Conservation (phyloP, 768 basidiomycete genomes). For the Suillus subalutaceus region DNA sequence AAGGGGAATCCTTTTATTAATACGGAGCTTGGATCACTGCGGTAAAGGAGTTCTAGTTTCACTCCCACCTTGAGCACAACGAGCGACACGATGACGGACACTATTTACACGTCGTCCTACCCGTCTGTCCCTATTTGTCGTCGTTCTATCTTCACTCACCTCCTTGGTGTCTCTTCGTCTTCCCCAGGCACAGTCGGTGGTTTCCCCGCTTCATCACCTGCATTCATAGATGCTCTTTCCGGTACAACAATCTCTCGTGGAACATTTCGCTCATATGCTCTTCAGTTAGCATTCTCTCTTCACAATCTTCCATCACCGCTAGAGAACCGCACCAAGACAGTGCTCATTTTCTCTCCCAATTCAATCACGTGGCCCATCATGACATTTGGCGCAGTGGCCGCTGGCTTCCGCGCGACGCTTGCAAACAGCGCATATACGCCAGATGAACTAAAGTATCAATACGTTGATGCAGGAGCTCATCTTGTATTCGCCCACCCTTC, state of each 20-base stretch:
- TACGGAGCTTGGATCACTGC: not conserved
- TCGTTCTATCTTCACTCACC: slow-evolving; percentile 35
- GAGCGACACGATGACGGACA: slow-evolving; percentile 21
- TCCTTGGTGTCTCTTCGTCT: slow-evolving; percentile 23
- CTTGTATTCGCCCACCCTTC: slow-evolving; percentile 69
- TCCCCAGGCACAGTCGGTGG: slow-evolving; percentile 39
- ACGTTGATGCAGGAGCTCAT: slow-evolving; percentile 64
- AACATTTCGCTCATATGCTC: slow-evolving; percentile 52
- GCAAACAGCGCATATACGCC: slow-evolving; percentile 75
- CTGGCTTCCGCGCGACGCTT: slow-evolving; percentile 68
- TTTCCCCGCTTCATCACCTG: slow-evolving; percentile 47
- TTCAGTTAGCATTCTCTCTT: slow-evolving; percentile 63
- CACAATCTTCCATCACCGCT: slow-evolving; percentile 45
- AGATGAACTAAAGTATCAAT: slow-evolving; percentile 72
- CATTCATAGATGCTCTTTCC: slow-evolving; percentile 68
- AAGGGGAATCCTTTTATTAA: not conserved
- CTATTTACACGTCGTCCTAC: slow-evolving; percentile 24
- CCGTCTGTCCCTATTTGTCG: slow-evolving; percentile 22
- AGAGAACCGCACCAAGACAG: slow-evolving; percentile 44
- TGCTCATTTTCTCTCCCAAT: slow-evolving; percentile 73
- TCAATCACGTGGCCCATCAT: slow-evolving; percentile 57
- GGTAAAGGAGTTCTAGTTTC: not conserved
- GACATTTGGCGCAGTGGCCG: slow-evolving; percentile 53
- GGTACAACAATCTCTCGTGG: slow-evolving; percentile 59
- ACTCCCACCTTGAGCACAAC: not conserved